A percentile compares a stretch with the other conserved stretches of the same genome.
Conservation (phyloP, 1,284 basidiomycete species). For the Ganoderma boninense region DNA sequence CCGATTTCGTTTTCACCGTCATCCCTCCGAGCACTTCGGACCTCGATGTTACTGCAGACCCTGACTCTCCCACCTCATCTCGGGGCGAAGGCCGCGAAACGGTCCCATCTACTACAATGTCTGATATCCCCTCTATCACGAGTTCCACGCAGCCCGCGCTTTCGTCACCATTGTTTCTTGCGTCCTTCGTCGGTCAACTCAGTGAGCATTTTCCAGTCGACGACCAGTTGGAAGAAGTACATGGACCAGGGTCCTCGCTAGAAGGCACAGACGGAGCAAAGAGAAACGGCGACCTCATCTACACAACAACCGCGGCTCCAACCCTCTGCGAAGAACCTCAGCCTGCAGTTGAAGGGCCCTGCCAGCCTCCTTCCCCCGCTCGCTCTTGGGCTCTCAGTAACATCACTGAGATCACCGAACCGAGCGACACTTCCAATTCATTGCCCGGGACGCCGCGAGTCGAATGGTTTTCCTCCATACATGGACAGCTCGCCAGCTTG, state of each 20-base stretch:
- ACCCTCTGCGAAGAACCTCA: background rate
- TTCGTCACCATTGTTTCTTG: too few relatives aligned
- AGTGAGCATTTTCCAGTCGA: background rate
- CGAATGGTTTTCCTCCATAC: constrained; percentile 12
- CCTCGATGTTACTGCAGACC: background rate
- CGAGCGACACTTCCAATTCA: constrained; percentile 1
- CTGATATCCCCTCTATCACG: background rate
- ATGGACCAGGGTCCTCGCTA: background rate
- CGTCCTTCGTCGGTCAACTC: background rate
- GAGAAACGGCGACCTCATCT: background rate
- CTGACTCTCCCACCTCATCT: background rate
- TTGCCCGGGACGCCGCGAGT: constrained; percentile 2
- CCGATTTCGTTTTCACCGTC: background rate
- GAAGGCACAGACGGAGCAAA: background rate
- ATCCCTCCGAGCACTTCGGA: background rate
- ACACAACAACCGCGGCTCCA: background rate
- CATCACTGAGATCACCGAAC: constrained; percentile 17
- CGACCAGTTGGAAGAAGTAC: background rate
- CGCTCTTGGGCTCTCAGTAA: constrained; percentile 6
- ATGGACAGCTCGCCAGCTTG: constrained; percentile 6
- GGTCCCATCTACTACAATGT: background rate
- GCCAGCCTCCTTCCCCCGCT: background rate
- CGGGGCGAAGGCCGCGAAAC: background rate
- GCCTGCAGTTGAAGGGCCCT: background rate
- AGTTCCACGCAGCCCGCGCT: background rate